Base-by-base conservation (phyloP, 2,329 filamentous ascomycete genomes). In the Pseudocercospora pini-densiflorae region DNA sequence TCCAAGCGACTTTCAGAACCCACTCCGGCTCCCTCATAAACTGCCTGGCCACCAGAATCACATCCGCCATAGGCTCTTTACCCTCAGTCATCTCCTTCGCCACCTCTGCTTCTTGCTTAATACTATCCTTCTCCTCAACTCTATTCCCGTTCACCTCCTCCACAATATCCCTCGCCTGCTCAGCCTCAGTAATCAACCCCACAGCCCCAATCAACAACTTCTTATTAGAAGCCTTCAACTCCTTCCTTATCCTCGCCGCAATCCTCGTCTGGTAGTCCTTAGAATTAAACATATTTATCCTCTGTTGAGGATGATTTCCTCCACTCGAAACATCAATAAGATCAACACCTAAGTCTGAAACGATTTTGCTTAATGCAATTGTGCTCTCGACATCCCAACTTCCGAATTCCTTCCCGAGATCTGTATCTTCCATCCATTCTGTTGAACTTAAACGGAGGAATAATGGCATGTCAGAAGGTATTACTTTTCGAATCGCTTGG, bases 271-370 rank as follows among this genome's bases (percentile, higher is more conserved):
- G 83, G 68, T 86, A 86, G 63, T 84, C 82, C n/a, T 77, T 79
- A 3, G 72, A 63, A 12, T 71, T 65, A 69, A 80, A 79, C 49
- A 77, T 73, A 53, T 81, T 75, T 71, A 86, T 81, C 8, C 76
- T 81, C 62, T 79, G 77, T 74, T 87, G 81, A 40, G 82, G 79
- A 76, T 88, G 86, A 75, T 92, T 91, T 43, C 92, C 94, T 36
- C 89, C 92, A 0, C 89, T 90, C 72, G 89, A 92, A 62, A 96
- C 88, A 77, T 97, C 94, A 19, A 97, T 84, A n/a, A 97, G 82
- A 77, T 97, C 94, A 51, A 97, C 85, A 31, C 93, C 94, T 10
- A 86, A 82, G 0, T 85, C 86, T 0, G 91, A 89, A 0, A 97
- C 85, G n/a, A 90, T 82, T 77, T 83, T 77, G 0, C 91, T 88